phyloP scores from a whole-genome alignment of 208 protist species.

The Leptomonas seymouri region DNA sequence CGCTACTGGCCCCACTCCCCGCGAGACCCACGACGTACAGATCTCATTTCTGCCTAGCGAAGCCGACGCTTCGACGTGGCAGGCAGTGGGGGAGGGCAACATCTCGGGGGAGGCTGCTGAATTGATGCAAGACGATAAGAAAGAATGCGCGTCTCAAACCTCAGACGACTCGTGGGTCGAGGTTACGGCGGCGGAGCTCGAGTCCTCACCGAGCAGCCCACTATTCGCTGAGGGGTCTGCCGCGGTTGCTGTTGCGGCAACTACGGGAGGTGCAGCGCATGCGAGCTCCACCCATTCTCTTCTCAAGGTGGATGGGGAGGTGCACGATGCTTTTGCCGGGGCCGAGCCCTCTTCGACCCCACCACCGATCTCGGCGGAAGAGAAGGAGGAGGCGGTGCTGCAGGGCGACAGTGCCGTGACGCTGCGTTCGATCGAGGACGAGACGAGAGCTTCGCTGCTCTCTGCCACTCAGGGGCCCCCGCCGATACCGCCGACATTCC shows the following conservation, averaged over 20 bases:
- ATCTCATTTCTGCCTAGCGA: too few species aligned
- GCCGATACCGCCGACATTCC: not conserved
- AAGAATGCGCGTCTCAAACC: not conserved
- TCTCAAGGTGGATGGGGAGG: not conserved
- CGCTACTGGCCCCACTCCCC: not conserved
- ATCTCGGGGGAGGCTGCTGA: not conserved
- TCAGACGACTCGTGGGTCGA: constrained; percentile 33
- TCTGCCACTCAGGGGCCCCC: not conserved
- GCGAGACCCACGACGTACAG: not conserved
- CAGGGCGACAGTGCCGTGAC: not conserved
- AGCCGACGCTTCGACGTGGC: too few species aligned
- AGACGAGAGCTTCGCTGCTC: not conserved
- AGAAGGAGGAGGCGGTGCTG: not conserved
- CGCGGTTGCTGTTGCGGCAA: not conserved
- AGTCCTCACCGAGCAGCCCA: not conserved
- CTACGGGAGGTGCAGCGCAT: not conserved
- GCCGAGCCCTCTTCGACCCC: not conserved
- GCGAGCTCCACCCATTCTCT: not conserved
- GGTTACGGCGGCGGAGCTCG: constrained; percentile 16
- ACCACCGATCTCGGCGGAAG: not conserved
- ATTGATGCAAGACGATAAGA: not conserved
- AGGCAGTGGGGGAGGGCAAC: not conserved
- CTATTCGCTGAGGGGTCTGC: not conserved
- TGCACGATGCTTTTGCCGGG: not conserved
- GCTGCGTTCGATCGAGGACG: not conserved